Evolutionary conservation across 768 basidiomycete species (phyloP), one percentile per base, ranked within the genome.

Genomic region (Phylloporus sp.): DNA sequence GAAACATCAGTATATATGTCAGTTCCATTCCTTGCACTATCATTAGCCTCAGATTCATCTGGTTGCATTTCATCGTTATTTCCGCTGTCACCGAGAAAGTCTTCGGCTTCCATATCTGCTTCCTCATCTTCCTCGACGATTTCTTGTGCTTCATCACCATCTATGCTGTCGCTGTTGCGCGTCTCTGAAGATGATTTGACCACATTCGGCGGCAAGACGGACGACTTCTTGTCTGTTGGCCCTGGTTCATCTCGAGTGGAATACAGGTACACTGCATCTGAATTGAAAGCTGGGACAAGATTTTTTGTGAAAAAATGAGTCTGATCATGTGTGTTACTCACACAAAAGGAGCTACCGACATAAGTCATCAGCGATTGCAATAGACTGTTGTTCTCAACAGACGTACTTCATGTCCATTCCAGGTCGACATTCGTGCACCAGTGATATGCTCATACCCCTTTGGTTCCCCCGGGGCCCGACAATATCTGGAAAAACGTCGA

Each of bases 331-430:
- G 9, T 45, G 36, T 42, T 20, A 72, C 84, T 62, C 59, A 86
- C 85, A 82, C 29, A 89, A 68, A 24, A 88, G 65, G 36, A 88
- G 76, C 86, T 88, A 55, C 20, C 50, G 10, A 47, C 38, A 35
- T 9, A 34, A 22, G 28, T 23, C 15, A 41, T 69, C 49, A 66
- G 59, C 24, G 32, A 22, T 28, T 20, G 20, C 13, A 38, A 35
- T 23, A 1, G 29, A 46, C 12, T 26, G 32, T 2, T 16, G 36
- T 38, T 41, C 28, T 45, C 13, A 12, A 31, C 11, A 47, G 41
- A 52, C 68, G 49, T 57, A 90, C 89, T 72, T 92, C 88, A 61
- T 91, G 81, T 20, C 87, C 86, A 68, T 86, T 90, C 44, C 72
- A 72, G 27, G 73, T 59, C 15, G 87, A 83, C 76, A 91, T 85